Evolutionary conservation across 306 rosid species (phyloP).

Genomic region (Cucumis hystrix): DNA sequence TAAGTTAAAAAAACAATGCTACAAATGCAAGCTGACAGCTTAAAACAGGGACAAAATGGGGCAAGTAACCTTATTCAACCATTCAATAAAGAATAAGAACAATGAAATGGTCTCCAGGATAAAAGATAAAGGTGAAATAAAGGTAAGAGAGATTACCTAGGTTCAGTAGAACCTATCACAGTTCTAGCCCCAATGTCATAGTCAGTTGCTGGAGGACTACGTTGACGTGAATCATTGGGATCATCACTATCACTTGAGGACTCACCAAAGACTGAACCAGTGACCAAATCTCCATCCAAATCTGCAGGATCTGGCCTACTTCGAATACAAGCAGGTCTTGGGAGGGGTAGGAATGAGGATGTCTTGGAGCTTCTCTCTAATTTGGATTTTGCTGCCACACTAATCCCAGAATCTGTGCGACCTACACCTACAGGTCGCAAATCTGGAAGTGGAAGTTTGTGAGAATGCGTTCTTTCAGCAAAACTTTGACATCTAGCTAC

Average conservation of each 20-base stretch:
- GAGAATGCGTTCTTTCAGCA: slow-evolving; percentile 73
- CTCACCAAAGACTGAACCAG: slow-evolving; percentile 60
- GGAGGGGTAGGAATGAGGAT: slow-evolving; percentile 52
- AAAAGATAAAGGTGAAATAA: background rate
- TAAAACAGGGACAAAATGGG: background rate
- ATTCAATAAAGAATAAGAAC: background rate
- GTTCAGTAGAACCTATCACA: slow-evolving; percentile 49
- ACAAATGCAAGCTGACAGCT: background rate
- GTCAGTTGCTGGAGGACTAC: slow-evolving; percentile 65
- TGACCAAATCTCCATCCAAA: slow-evolving; percentile 63
- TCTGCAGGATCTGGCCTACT: slow-evolving; percentile 45
- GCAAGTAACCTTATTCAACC: background rate
- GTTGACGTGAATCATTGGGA: slow-evolving; percentile 52
- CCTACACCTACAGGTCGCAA: slow-evolving; percentile 51
- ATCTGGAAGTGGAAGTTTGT: slow-evolving; percentile 93
- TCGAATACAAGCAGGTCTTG: slow-evolving; percentile 63
- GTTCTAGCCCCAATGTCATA: slow-evolving; percentile 55
- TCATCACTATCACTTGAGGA: slow-evolving; percentile 70
- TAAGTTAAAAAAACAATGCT: slow-evolving; percentile 7
- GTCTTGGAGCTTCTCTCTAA: slow-evolving; percentile 52
- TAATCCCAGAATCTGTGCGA: slow-evolving; percentile 75
- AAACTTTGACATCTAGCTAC: slow-evolving; percentile 94
- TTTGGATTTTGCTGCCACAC: slow-evolving; percentile 47
- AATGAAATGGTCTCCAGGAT: background rate
- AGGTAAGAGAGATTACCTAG: slow-evolving; percentile 45